A percentile compares a stretch with the other conserved stretches of the same genome.
phyloP scores from a whole-genome alignment of 768 basidiomycete genomes.

The Sistotremastrum niveocremeum region DNA sequence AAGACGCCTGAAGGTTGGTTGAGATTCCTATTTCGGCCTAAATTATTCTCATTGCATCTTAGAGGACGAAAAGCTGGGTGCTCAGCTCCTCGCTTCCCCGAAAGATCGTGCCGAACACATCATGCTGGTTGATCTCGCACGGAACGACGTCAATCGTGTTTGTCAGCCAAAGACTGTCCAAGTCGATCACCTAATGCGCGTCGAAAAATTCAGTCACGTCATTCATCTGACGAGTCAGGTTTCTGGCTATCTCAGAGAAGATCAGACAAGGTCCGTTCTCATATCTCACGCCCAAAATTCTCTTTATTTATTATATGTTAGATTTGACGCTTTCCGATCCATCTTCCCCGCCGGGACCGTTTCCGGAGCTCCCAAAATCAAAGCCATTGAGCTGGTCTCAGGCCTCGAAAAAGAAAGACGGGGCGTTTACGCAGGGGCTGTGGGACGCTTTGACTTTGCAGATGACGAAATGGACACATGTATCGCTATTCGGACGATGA shows the following conservation, averaged over 20 bases:
- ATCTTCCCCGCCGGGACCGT: conserved; percentile 99
- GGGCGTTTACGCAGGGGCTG: conserved; percentile 93
- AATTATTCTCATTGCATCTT: conserved; percentile 1
- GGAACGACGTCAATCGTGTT: conserved; percentile 97
- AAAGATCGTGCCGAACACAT: conserved; percentile 98
- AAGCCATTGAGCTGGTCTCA: conserved; percentile 87
- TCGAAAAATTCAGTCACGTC: conserved; percentile 96
- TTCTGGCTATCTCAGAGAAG: conserved; percentile 72
- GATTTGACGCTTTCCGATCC: conserved; percentile 97
- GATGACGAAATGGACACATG: conserved; percentile 94
- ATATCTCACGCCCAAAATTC: background rate
- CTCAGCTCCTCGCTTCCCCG: conserved; percentile 64
- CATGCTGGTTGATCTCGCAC: conserved; percentile 95
- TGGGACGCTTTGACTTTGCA: conserved; percentile 96
- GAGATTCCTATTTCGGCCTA: conserved; percentile 1
- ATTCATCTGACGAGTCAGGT: conserved; percentile 96
- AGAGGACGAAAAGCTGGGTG: conserved; percentile 82
- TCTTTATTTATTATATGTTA: conserved; percentile 14
- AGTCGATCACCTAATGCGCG: conserved; percentile 84
- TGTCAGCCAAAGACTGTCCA: conserved; percentile 92
- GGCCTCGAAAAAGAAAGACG: conserved; percentile 79
- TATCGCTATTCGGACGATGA: conserved; percentile 97
- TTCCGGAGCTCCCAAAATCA: conserved; percentile 97
- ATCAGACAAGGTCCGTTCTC: conserved; percentile 55
- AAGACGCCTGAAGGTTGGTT: conserved; percentile 64